Evolutionary conservation across 1,284 basidiomycete species (phyloP).

Genomic region (Hymenochaete sp.): DNA sequence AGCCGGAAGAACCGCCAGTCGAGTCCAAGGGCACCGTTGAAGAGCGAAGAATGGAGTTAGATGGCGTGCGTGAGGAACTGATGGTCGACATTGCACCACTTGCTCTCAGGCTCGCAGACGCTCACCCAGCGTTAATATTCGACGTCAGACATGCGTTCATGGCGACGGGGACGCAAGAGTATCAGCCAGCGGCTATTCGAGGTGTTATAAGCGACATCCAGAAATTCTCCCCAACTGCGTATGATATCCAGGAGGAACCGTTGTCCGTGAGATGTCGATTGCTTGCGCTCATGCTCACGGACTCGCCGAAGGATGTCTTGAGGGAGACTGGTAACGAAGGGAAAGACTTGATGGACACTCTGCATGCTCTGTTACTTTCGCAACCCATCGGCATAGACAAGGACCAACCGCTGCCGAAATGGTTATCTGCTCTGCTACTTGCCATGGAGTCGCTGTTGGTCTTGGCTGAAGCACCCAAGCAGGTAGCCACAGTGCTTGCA

Average conservation of each 20-base stretch:
- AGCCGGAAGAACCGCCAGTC: conserved; percentile 16
- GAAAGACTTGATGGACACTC: conserved; percentile 50
- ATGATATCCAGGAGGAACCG: conserved; percentile 62
- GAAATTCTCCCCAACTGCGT: conserved; percentile 53
- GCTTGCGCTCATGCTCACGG: conserved; percentile 75
- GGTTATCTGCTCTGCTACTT: conserved; percentile 77
- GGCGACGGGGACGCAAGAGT: conserved; percentile 46
- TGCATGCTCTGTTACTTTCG: conserved; percentile 58
- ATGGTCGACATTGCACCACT: conserved; percentile 58
- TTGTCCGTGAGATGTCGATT: conserved; percentile 78
- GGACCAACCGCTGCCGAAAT: conserved; percentile 59
- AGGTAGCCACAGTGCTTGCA: conserved; percentile 57
- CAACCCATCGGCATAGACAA: conserved; percentile 41
- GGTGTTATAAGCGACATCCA: conserved; percentile 68
- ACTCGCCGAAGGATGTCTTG: conserved; percentile 50
- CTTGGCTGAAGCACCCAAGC: conserved; percentile 61
- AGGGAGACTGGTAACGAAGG: conserved; percentile 38
- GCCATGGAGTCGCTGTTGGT: conserved; percentile 78
- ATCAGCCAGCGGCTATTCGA: conserved; percentile 54
- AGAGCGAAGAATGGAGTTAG: conserved; percentile 57
- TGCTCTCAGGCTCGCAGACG: conserved; percentile 76
- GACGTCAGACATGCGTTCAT: conserved; percentile 80
- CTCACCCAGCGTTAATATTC: conserved; percentile 82
- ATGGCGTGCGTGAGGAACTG: conserved; percentile 58
- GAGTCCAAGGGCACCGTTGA: conserved; percentile 46